phyloP scores from a whole-genome alignment of 306 rosid species.

The Cucurbita moschata region DNA sequence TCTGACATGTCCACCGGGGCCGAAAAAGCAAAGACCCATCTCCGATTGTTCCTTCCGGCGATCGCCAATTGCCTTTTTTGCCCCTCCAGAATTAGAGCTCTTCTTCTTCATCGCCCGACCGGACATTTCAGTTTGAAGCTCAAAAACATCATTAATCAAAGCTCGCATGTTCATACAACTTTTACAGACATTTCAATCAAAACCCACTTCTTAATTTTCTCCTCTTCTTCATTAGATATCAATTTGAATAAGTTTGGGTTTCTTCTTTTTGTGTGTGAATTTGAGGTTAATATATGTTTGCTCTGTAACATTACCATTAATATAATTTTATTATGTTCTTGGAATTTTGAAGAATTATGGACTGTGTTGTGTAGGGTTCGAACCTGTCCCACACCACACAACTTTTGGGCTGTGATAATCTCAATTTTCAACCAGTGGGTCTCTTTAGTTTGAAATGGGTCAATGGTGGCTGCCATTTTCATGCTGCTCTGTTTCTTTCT shows the following conservation, averaged over 20 bases:
- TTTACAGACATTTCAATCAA: background rate
- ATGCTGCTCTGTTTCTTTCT: background rate
- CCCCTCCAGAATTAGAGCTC: slow-evolving; percentile 84
- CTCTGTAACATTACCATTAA: background rate
- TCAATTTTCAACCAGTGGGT: background rate
- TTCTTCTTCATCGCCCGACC: slow-evolving; percentile 47
- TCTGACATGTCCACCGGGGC: slow-evolving; percentile 77
- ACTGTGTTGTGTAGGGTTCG: background rate
- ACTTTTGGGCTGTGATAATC: background rate
- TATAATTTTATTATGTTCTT: background rate
- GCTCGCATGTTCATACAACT: background rate
- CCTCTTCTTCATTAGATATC: background rate
- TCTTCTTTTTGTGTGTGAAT: background rate
- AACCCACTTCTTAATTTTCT: background rate
- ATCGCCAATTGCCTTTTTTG: slow-evolving; percentile 69
- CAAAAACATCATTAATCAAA: too few species aligned
- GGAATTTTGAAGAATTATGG: too few species aligned
- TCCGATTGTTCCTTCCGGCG: slow-evolving; percentile 35
- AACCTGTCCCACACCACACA: background rate
- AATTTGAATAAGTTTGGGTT: background rate
- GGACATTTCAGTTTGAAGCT: slow-evolving; percentile 52
- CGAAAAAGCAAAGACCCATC: slow-evolving; percentile 54
- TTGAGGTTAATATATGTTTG: background rate
- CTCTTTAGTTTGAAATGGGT: background rate
- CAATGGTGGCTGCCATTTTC: background rate